These are phyloP conservation scores for Scalesia atractyloides DNA, from an alignment of 129 eudicot species.

Conservation along the genomic window DNA sequence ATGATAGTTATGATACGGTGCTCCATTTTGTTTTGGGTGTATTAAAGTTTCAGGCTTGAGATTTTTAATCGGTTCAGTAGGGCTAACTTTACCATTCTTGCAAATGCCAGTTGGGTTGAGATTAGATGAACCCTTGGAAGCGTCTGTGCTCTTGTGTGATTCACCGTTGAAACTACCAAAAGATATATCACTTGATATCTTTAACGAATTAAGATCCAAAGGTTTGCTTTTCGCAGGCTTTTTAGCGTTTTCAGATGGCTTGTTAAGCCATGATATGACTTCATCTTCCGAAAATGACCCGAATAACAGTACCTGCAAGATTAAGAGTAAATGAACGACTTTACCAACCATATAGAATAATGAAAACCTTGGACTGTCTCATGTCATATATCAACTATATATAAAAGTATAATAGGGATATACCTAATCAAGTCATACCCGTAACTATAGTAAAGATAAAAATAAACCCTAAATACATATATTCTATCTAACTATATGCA, in stretches of 20 bases:
- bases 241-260: constrained; percentile 36
- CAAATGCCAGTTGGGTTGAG: constrained; percentile 21
- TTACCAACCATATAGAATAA: background rate
- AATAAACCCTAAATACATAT: too few species aligned
- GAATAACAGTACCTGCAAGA: constrained; percentile 62
- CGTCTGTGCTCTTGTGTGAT: constrained; percentile 20
- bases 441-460: too few species aligned
- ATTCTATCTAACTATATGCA: too few species aligned
- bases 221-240: constrained; percentile 28
- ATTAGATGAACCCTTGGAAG: constrained; percentile 24
- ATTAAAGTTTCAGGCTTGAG: constrained; percentile 27
- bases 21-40: constrained; percentile 56
- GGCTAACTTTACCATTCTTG: constrained; percentile 28
- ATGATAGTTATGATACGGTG: constrained; percentile 22
- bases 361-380: too few species aligned
- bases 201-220: constrained; percentile 33
- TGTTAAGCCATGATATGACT: constrained; percentile 50
- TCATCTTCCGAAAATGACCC: constrained; percentile 97
- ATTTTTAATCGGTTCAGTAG: constrained; percentile 19
- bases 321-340: background rate
- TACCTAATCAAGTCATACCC: too few species aligned
- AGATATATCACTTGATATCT: constrained; percentile 33
- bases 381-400: too few species aligned
- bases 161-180: constrained; percentile 54
- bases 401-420: too few species aligned